Evolutionary conservation across 441 rosid species (phyloP).

Genomic region (Viola pubescens): DNA sequence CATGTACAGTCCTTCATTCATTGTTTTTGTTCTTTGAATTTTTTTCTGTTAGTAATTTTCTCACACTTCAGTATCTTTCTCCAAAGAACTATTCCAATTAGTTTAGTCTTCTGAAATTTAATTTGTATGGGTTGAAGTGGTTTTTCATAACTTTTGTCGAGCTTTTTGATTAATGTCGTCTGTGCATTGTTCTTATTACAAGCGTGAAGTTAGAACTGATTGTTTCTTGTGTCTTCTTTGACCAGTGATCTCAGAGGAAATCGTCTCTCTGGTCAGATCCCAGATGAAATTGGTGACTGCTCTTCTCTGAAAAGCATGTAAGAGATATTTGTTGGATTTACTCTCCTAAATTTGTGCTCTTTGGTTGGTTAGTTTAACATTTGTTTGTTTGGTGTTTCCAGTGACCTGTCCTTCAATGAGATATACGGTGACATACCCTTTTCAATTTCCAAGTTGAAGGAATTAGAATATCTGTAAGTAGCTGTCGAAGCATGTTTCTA

Average conservation of each 20-base stretch:
- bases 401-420: slow-evolving; percentile 82
- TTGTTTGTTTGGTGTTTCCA: slow-evolving; percentile 22
- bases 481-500: slow-evolving; percentile 5
- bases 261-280: slow-evolving; percentile 78
- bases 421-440: slow-evolving; percentile 86
- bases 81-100: no score
- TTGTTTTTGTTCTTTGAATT: neutral
- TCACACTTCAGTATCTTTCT: no score
- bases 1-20: slow-evolving; percentile 36
- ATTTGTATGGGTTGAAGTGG: neutral
- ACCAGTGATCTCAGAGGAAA: slow-evolving; percentile 69
- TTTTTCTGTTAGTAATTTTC: neutral
- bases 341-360: neutral
- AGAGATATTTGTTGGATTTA: slow-evolving; percentile 16
- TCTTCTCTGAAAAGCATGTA: slow-evolving; percentile 65
- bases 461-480: slow-evolving; percentile 68
- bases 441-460: slow-evolving; percentile 79
- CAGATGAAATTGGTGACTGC: slow-evolving; percentile 93
- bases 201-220: slow-evolving; percentile 1
- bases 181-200: neutral
- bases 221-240: slow-evolving; percentile 12
- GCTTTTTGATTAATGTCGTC: neutral
- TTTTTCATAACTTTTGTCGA: neutral
- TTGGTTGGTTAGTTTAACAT: slow-evolving; percentile 12
- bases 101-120: no score